Evolutionary conservation across 2,329 filamentous ascomycete genomes (phyloP), one percentile per base, ranked within the genome.

Genomic region (Dactylellina leptospora): DNA sequence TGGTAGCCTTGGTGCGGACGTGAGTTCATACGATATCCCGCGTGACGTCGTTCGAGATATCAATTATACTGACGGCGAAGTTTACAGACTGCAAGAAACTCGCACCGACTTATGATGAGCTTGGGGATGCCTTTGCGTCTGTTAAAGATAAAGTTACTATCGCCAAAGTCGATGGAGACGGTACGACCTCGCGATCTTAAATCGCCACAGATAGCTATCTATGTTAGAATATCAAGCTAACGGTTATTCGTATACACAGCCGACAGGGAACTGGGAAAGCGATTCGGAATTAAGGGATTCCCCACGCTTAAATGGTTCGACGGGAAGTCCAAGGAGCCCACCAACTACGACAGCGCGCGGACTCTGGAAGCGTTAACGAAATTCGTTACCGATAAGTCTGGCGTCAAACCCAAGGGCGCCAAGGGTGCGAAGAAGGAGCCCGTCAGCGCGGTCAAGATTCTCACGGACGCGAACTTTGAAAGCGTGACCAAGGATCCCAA

Each of bases 291-390:
- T 51, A 89, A 95, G 81, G 96, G 96, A 18, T 99, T 97, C 84
- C 95, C 95, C 18, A 99, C 95, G 0, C 83, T 99, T 78, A 99
- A 99, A 82, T 99, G 87, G 85, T 99, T 99, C 78, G 93, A 97
- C 81, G 95, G 95, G 76, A 96, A 96, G 85, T 93, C 89, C 79
- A 88, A 92, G 71, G 88, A 86, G 78, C 93, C 93, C 0, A 83
- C 85, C 74, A 92, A 97, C 74, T 99, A 97, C 83, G 90, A 86
- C 72, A 89, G 91, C 71, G 92, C 91, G 28, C 87, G 95, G 64
- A 93, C 97, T 80, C 80, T 99, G 23, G 95, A 97, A 77, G 91
- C 89, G 80, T 82, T 99, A 81, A 85, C 84, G 58, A 84, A 85
- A 50, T 99, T 95, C 81, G 87, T 99, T 73, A 84, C 85, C 4